Evolutionary conservation across 2,329 filamentous ascomycete species (phyloP), one percentile per base, ranked within the genome.

Genomic region (Blastomyces gilchristii): DNA sequence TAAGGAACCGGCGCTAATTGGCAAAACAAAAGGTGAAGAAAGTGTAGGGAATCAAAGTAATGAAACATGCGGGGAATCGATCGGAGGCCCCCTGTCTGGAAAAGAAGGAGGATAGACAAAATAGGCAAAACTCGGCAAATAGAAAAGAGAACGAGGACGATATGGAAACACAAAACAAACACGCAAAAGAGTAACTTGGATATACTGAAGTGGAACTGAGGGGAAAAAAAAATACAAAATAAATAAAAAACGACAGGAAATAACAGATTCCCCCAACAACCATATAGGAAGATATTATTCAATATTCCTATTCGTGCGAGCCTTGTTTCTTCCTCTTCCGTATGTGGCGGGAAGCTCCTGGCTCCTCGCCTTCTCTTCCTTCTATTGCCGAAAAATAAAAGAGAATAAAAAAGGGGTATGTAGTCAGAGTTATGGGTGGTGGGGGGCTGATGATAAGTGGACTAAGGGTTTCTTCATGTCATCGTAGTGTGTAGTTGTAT

Each of bases 1-100:
- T 39, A 63, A 39, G 50, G 45, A 60, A 50, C 37, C 59, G 43
- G 60, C 60, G 58, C 61, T 34, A 57, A 57, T 39, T 37, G 34
- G 31, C 4, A 41, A 58, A n/a, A 50, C 28, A 25, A 31, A 47
- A 47, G 43, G 7, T 43, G 61, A 54, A n/a, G 54, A 37, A 37
- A 37, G 39, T 28, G 60, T 31, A 37, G 54, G 34, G 22, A 57
- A 59, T 16, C 12, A 53, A 47, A n/a, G n/a, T 47, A 47, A 47
- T 47, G n/a, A 18, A 50, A 50, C 47, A 63, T 37, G 37, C 52
- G 39, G 43, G 22, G 57, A 22, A 28, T 39, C n/a, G 41, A 25
- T 18, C 28, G 47, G 47, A 34, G 47, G n/a, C 6, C 22, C 47
- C 47, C 22, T 1, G 22, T 60, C 37, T 59, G n/a, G 59, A 63